Evolutionary conservation across 495 filamentous ascomycete genomes (phyloP).

Genomic region (Schizothecium vesticola): DNA sequence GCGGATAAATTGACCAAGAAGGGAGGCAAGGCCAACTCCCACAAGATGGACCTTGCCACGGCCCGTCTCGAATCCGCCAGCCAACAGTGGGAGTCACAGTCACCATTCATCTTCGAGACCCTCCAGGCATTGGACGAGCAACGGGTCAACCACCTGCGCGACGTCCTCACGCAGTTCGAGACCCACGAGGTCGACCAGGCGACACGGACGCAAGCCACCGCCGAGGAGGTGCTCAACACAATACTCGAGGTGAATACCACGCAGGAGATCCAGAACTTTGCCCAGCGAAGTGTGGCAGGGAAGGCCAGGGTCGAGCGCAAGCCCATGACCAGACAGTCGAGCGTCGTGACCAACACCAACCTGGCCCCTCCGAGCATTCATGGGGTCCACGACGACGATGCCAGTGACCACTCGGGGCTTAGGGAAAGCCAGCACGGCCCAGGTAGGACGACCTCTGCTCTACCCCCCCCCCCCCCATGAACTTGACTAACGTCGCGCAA

Average conservation of each 20-base stretch:
- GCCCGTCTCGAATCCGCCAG: slow-evolving; percentile 68
- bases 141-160: slow-evolving; percentile 83
- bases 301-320: slow-evolving; percentile 45
- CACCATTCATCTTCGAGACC: slow-evolving; percentile 92
- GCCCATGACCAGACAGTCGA: slow-evolving; percentile 36
- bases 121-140: slow-evolving; percentile 88
- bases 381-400: slow-evolving; percentile 49
- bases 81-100: slow-evolving; percentile 90
- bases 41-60: slow-evolving; percentile 72
- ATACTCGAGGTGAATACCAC: slow-evolving; percentile 83
- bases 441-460: slow-evolving; percentile 29
- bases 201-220: slow-evolving; percentile 66
- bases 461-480: background rate
- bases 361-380: slow-evolving; percentile 25
- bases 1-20: slow-evolving; percentile 79
- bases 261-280: slow-evolving; percentile 87
- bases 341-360: slow-evolving; percentile 31
- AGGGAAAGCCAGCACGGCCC: slow-evolving; percentile 37
- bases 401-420: slow-evolving; percentile 56
- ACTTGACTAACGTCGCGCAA: slow-evolving; percentile 9
- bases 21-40: slow-evolving; percentile 70
- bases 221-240: slow-evolving; percentile 76
- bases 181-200: slow-evolving; percentile 90
- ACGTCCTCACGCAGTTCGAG: slow-evolving; percentile 85
- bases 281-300: slow-evolving; percentile 44